Conservation (phyloP, 495 filamentous ascomycete species). For the Clavariopsis aquatica region DNA sequence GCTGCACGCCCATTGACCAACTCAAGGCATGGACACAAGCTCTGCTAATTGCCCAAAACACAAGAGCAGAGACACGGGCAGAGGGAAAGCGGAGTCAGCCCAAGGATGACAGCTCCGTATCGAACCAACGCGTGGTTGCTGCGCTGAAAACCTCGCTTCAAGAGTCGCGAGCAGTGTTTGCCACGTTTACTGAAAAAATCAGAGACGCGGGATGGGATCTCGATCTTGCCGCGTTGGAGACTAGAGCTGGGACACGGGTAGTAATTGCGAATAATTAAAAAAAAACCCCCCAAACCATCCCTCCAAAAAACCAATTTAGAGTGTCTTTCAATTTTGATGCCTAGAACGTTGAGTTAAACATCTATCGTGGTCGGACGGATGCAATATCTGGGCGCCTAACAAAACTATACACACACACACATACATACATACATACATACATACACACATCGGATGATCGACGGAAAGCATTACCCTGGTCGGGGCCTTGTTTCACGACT, state of each 20-base stretch:
- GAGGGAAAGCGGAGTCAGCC: background rate
- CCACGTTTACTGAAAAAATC: constrained; percentile 48
- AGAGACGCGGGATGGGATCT: constrained; percentile 61
- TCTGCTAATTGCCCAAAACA: constrained; percentile 54
- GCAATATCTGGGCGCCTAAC: background rate
- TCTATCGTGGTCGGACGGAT: background rate
- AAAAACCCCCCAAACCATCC: too few relatives aligned
- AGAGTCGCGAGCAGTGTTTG: constrained; percentile 46
- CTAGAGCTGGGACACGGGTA: constrained; percentile 40
- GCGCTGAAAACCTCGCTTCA: constrained; percentile 43
- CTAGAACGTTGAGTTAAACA: background rate
- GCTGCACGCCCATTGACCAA: constrained; percentile 51
- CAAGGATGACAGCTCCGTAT: constrained; percentile 5
- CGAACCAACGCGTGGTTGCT: constrained; percentile 8
- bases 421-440: too few relatives aligned
- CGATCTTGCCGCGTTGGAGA: constrained; percentile 60
- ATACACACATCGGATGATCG: constrained; percentile 7
- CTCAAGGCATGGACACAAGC: constrained; percentile 77
- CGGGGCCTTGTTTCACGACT: background rate
- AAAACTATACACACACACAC: too few relatives aligned
- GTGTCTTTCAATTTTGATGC: background rate
- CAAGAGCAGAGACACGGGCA: background rate
- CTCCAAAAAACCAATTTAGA: too few relatives aligned
- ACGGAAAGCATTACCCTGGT: constrained; percentile 5
- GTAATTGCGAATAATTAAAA: constrained; percentile 18